Base-by-base conservation (phyloP, 1,284 basidiomycete genomes). In the Marasmius sp. region DNA sequence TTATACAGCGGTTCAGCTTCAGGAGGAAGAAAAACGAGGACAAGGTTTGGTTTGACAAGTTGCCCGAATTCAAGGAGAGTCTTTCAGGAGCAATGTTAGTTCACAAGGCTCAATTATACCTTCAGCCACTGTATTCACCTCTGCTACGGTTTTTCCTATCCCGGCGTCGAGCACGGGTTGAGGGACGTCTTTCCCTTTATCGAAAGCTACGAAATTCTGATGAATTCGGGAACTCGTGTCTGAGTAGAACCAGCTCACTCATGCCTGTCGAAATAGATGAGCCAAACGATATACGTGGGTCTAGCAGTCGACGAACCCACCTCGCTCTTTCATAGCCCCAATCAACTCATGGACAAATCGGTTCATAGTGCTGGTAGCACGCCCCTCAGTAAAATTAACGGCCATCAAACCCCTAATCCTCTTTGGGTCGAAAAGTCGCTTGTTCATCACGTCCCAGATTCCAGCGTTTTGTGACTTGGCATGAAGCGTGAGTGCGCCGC, bases 371-470 rank as follows among this genome's bases (percentile, higher is more conserved):
- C 33, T 11, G 0, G 48, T 33, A 8, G 50, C 38, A 9, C 66
- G 65, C 6, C 60, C 59, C 8, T 64, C 66, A 3, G 71, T 70
- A 45, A 75, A 70, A 57, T 73, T 71, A 12, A 79, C 64, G 10
- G 78, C 67, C 2, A 71, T 66, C 73, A 78, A 76, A 11, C 60
- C 64, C 27, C 52, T 27, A 18, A 79, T 62, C 2, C 14, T 37
- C 0, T 68, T 72, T 20, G 77, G 73, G 27, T 57, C 45, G 36
- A 63, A 68, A 39, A 80, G 71, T 12, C 55, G 68, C 61, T 72
- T 75, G 8, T 67, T 62, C 68, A 75, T 74, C 56, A 79, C 70
- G 57, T 78, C 76, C 77, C 77, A 79, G 6, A 69, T 68, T 7
- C 77, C 77, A 7, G 63, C 66, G n/a, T 36, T 54, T 59, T 67